Base-by-base conservation (phyloP, 331 rosid species). In the Stylosanthes scabra region DNA sequence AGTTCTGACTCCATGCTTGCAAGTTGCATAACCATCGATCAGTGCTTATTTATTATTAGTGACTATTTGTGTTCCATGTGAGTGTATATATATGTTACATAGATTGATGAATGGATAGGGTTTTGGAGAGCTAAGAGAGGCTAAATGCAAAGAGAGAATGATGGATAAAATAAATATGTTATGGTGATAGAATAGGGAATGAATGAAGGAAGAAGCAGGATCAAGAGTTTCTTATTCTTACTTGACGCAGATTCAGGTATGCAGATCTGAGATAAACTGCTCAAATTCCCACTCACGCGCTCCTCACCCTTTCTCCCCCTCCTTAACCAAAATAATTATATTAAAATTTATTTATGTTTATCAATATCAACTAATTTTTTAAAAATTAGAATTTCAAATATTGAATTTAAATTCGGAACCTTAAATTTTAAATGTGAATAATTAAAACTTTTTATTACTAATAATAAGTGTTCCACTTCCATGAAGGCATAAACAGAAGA, bases 1-100 rank as follows among this genome's bases (percentile, higher is more conserved):
- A 95, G 98, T 62, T 95, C 96, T 37, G 91, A 82, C 83, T 89
- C 97, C 99, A 90, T 88, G 11, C 13, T n/a, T 16, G 54, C 20
- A 47, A 29, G 39, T 25, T 41, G 54, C 37, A 58, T 31, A 31
- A 7, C 46, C 6, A n/a, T 55, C 14, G 47, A 37, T 59, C 59
- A 57, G 7, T 57, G 57, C 14, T 51, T 9, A 42, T 15, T 71
- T 5, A 9, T 14, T 14, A 51, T 3, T 29, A 12, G 44, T 60
- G 11, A 11, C 46, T 41, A 8, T 40, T 45, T 27, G 7, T 42
- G 62, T 50, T 73, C 63, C 54, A 31, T 49, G 52, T 47, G 52
- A 47, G 13, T 61, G 2, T 10, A 28, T 7, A 64, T 11, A 46
- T 2, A 20, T 20, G 25, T 20, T 20, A 20, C 25, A 20, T 0